These are phyloP conservation scores for Trichoderma virens DNA, from an alignment of 495 filamentous ascomycete genomes.

Conservation along the genomic window DNA sequence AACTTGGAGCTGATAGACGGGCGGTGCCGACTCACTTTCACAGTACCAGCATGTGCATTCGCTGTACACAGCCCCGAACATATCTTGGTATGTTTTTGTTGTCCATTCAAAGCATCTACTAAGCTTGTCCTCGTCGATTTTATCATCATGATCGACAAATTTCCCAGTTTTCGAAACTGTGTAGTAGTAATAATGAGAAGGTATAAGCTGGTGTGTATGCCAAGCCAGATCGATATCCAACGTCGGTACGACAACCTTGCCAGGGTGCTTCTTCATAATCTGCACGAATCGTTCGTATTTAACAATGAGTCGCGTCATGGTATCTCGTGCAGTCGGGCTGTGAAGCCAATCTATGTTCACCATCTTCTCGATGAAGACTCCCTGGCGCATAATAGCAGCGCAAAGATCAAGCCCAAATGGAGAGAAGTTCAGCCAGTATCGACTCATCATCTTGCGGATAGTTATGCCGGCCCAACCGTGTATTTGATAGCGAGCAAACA, in stretches of 20 bases:
- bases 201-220: constrained; percentile 52
- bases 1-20: neutral
- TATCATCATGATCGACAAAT: constrained; percentile 20
- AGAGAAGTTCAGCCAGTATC: constrained; percentile 60
- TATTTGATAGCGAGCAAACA: neutral
- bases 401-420: constrained; percentile 56
- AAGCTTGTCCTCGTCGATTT: constrained; percentile 11
- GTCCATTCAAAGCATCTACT: constrained; percentile 12
- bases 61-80: constrained; percentile 14
- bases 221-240: constrained; percentile 69
- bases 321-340: constrained; percentile 7
- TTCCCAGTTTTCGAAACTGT: constrained; percentile 16
- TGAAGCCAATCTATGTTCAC: constrained; percentile 26
- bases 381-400: constrained; percentile 19
- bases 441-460: constrained; percentile 53
- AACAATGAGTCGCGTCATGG: neutral
- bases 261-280: constrained; percentile 30
- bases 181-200: constrained; percentile 48
- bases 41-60: constrained; percentile 20
- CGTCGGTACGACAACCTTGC: constrained; percentile 56
- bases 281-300: constrained; percentile 26
- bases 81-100: constrained; percentile 7
- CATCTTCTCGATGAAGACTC: constrained; percentile 60
- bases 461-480: constrained; percentile 2
- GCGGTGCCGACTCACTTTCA: constrained; percentile 11